A percentile compares a stretch with the other conserved stretches of the same genome.
phyloP scores from a whole-genome alignment of 2,329 filamentous ascomycete species.

The Xylariaceae sp. region DNA sequence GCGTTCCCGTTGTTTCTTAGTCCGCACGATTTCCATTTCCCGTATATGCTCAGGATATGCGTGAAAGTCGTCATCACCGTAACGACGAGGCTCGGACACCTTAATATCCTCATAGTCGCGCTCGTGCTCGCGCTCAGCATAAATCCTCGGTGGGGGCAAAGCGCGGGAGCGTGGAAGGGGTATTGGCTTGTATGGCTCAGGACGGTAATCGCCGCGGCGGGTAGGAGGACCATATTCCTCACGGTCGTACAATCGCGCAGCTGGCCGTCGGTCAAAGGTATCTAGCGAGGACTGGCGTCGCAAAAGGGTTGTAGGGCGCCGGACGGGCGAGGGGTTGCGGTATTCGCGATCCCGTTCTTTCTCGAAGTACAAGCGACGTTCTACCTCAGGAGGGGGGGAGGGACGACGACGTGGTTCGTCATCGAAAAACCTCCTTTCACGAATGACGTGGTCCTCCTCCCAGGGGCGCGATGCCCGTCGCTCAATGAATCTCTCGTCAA shows the following conservation, averaged over 20 bases:
- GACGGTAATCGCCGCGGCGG: constrained; percentile 62
- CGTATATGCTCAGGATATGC: constrained; percentile 63
- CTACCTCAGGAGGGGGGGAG: constrained; percentile 54
- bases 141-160: constrained; percentile 64
- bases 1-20: constrained; percentile 51
- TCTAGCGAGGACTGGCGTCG: constrained; percentile 88
- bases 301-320: constrained; percentile 68
- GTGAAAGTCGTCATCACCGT: constrained; percentile 75
- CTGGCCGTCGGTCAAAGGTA: constrained; percentile 81
- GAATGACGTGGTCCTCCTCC: constrained; percentile 52
- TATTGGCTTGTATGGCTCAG: constrained; percentile 63
- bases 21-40: constrained; percentile 65
- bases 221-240: constrained; percentile 60
- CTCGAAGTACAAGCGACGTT: constrained; percentile 61
- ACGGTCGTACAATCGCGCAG: constrained; percentile 54
- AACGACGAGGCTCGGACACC: constrained; percentile 69
- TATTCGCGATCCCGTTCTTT: constrained; percentile 59
- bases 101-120: constrained; percentile 69
- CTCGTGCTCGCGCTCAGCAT: constrained; percentile 64
- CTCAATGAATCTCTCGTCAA: constrained; percentile 54
- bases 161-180: constrained; percentile 70
- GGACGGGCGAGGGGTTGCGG: constrained; percentile 56
- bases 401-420: constrained; percentile 51
- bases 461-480: constrained; percentile 50
- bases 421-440: constrained; percentile 62